Conservation (phyloP, 2,329 filamentous ascomycete genomes). For the Penicillium verrucosum region DNA sequence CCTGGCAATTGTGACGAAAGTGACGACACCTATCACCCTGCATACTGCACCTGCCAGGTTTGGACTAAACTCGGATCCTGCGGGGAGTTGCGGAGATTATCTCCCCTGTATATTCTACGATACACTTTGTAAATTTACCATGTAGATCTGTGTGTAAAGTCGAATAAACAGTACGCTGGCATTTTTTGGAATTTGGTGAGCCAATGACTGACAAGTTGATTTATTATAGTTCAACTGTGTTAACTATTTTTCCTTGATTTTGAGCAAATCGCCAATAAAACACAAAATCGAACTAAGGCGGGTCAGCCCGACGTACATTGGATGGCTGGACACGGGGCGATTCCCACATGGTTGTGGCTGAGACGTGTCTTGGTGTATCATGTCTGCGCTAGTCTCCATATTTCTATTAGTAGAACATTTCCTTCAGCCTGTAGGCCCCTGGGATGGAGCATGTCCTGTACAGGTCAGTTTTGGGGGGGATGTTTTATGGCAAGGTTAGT, state of each 20-base stretch:
- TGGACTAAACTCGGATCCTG: neutral
- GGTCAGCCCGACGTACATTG: constrained; percentile 9
- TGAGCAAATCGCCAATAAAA: neutral
- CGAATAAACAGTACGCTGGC: neutral
- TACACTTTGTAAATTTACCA: neutral
- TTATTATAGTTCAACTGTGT: neutral
- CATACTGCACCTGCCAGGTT: neutral
- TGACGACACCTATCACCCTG: constrained; percentile 4
- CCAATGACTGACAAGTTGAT: constrained; percentile 10
- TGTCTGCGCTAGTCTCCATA: constrained; percentile 22
- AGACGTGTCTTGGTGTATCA: constrained; percentile 25
- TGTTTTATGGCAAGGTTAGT: neutral
- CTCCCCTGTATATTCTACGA: neutral
- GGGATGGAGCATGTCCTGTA: neutral
- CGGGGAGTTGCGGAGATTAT: constrained; percentile 15
- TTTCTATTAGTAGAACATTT: constrained; percentile 25
- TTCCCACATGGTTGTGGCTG: constrained; percentile 28
- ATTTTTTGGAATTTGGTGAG: constrained; percentile 1
- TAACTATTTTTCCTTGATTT: constrained; percentile 5
- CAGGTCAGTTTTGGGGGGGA: neutral
- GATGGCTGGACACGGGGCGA: constrained; percentile 7
- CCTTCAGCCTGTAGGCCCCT: neutral
- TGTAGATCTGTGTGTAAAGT: neutral
- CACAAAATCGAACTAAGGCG: constrained; percentile 1
- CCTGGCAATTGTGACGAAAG: constrained; percentile 12